Conservation (phyloP, 1,284 basidiomycete species). For the Naganishia sp. region DNA sequence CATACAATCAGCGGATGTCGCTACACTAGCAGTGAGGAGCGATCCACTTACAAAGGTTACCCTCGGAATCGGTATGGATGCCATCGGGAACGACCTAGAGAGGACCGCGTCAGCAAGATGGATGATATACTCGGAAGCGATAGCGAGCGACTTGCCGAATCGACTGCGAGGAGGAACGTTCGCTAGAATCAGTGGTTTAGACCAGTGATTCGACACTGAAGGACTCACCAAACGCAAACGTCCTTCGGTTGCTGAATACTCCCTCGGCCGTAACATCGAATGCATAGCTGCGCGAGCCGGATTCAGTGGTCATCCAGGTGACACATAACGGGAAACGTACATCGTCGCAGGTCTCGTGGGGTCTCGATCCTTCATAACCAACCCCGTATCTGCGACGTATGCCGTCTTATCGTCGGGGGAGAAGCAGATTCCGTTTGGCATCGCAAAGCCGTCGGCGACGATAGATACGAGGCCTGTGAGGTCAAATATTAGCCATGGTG, state of each 20-base stretch:
- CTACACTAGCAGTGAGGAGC: neutral
- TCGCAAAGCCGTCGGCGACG: conserved; percentile 66
- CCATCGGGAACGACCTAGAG: conserved; percentile 38
- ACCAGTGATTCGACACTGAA: neutral
- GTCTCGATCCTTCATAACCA: conserved; percentile 42
- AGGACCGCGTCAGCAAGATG: neutral
- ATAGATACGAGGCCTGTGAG: conserved; percentile 64
- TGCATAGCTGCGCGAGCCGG: conserved; percentile 60
- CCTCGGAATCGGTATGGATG: conserved; percentile 62
- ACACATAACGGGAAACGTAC: conserved; percentile 52
- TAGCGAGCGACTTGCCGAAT: neutral
- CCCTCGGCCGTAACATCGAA: conserved; percentile 66
- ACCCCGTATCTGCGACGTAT: conserved; percentile 63
- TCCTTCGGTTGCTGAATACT: conserved; percentile 65
- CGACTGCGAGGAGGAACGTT: neutral
- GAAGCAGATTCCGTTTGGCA: conserved; percentile 64
- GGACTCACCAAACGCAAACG: conserved; percentile 68
- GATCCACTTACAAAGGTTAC: conserved; percentile 62
- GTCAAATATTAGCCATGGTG: no score
- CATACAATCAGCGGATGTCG: neutral
- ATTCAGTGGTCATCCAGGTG: neutral
- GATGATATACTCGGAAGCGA: neutral
- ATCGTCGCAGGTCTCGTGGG: conserved; percentile 68
- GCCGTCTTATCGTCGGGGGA: conserved; percentile 65
- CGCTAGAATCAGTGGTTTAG: neutral